Conservation (phyloP, 805 yeast species). For the Debaryomyces castellii region DNA sequence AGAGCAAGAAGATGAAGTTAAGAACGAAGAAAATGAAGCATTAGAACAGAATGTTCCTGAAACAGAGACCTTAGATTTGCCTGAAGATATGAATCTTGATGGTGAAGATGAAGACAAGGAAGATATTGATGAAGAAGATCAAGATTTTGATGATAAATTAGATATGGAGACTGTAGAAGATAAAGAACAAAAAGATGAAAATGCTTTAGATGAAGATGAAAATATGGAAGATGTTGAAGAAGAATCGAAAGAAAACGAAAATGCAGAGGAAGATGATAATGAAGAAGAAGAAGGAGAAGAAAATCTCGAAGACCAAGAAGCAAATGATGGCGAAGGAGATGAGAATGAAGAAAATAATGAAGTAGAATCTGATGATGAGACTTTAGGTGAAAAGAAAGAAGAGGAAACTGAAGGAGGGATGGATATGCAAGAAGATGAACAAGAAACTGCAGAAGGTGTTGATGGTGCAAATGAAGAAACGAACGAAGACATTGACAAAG, state of each 20-base stretch:
- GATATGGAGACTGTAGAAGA: conserved; percentile 29
- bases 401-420: conserved; percentile 43
- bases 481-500: conserved; percentile 50
- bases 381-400: conserved; percentile 27
- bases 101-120: conserved; percentile 58
- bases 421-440: conserved; percentile 26
- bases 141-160: conserved; percentile 21
- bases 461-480: conserved; percentile 50
- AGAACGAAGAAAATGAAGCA: conserved; percentile 65
- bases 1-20: conserved; percentile 78
- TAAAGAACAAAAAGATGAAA: conserved; percentile 30
- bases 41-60: conserved; percentile 78
- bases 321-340: conserved; percentile 29
- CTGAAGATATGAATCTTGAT: conserved; percentile 89
- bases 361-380: conserved; percentile 29
- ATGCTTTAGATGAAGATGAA: conserved; percentile 32
- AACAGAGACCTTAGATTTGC: conserved; percentile 81
- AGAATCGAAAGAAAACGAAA: conserved; percentile 21
- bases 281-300: conserved; percentile 29
- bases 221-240: conserved; percentile 26
- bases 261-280: conserved; percentile 32
- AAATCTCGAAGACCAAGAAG: conserved; percentile 39
- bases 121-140: conserved; percentile 48
- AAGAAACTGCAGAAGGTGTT: conserved; percentile 48
- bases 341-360: conserved; percentile 34